A percentile compares a stretch with the other conserved stretches of the same genome.
phyloP scores from a whole-genome alignment of 179 eudicot genomes.

The Pouteria campechiana region DNA sequence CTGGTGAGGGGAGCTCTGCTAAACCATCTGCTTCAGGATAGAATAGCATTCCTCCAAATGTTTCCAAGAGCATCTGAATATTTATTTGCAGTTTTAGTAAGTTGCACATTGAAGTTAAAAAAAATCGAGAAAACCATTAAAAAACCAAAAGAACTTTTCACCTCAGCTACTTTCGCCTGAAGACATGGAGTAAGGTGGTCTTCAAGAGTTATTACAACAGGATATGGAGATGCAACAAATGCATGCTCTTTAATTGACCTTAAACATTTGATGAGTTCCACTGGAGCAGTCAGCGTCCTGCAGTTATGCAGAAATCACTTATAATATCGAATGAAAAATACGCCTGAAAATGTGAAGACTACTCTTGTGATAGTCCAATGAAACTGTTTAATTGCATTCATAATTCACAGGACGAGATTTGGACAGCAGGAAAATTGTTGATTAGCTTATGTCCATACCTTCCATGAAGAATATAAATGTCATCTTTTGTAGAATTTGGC shows the following conservation, averaged over 20 bases:
- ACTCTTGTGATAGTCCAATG: not conserved
- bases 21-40: slow-evolving; percentile 32
- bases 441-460: slow-evolving; percentile 40
- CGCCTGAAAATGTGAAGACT: not conserved
- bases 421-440: not conserved
- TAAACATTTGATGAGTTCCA: slow-evolving; percentile 53
- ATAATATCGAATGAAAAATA: not conserved
- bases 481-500: slow-evolving; percentile 45
- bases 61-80: slow-evolving; percentile 46
- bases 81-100: not conserved
- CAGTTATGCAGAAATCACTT: slow-evolving; percentile 1
- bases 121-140: not conserved
- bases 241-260: slow-evolving; percentile 69
- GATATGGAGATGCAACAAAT: slow-evolving; percentile 52
- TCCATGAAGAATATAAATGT: slow-evolving; percentile 67
- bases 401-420: not conserved
- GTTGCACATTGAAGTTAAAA: too few species aligned
- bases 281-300: slow-evolving; percentile 75
- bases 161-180: slow-evolving; percentile 72
- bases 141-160: slow-evolving; percentile 8
- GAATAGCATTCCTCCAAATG: slow-evolving; percentile 62
- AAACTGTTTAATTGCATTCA: not conserved
- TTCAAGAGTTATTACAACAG: slow-evolving; percentile 79
- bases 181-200: slow-evolving; percentile 59
- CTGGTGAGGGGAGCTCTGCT: slow-evolving; percentile 63